These are phyloP conservation scores for Pseudogymnoascus sp. DNA, from an alignment of 2,329 filamentous ascomycete genomes.

Conservation along the genomic window DNA sequence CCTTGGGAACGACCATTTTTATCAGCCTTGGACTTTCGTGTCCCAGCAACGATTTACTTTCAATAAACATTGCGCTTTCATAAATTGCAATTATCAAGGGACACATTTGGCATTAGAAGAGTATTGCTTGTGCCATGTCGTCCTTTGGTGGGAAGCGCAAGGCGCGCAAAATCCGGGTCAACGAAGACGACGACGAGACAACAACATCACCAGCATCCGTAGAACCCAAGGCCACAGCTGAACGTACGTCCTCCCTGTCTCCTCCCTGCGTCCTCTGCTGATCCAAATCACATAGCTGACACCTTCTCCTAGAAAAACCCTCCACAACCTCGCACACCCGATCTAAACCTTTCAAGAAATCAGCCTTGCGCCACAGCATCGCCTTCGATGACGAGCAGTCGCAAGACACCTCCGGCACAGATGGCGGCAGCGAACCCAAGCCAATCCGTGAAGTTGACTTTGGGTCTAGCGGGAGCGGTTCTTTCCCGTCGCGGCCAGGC, in stretches of 20 bases:
- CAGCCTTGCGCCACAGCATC: slow-evolving; percentile 50
- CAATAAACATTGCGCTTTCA: background rate
- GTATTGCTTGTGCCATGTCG: slow-evolving; percentile 17
- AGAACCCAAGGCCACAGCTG: slow-evolving; percentile 15
- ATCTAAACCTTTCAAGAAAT: slow-evolving; percentile 51
- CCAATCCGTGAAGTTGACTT: slow-evolving; percentile 11
- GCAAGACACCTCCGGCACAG: background rate
- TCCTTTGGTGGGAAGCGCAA: slow-evolving; percentile 55
- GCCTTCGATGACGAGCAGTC: slow-evolving; percentile 32
- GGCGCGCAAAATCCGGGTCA: slow-evolving; percentile 66
- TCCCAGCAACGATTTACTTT: background rate
- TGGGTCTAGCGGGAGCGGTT: background rate
- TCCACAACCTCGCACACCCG: slow-evolving; percentile 32
- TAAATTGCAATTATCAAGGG: background rate
- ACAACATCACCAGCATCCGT: slow-evolving; percentile 11
- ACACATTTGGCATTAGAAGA: background rate
- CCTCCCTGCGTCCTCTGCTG: slow-evolving; percentile 22
- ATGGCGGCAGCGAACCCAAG: slow-evolving; percentile 8
- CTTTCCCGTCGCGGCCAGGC: background rate
- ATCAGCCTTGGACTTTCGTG: background rate
- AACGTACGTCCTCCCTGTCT: slow-evolving; percentile 20
- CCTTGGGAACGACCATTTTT: slow-evolving; percentile 1
- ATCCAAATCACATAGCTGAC: slow-evolving; percentile 24
- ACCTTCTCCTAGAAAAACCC: slow-evolving; percentile 16
- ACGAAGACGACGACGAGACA: slow-evolving; percentile 55